These are phyloP conservation scores for Discostella pseudostelligera DNA, from an alignment of 108 stramenopile species.

Conservation along the genomic window DNA sequence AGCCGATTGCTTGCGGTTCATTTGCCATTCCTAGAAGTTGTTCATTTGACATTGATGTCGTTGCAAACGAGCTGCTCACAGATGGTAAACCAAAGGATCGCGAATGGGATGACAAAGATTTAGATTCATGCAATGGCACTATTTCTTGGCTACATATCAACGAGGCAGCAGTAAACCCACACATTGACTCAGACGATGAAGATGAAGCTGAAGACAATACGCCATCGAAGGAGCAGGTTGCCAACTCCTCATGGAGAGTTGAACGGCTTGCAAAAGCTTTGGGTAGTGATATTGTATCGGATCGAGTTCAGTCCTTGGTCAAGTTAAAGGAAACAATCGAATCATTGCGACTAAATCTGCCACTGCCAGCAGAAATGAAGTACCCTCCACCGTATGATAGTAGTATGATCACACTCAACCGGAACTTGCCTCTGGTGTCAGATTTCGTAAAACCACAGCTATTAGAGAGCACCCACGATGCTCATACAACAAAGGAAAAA, in stretches of 20 bases:
- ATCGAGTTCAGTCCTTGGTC: conserved; percentile 25
- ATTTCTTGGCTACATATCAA: background rate
- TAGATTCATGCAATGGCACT: background rate
- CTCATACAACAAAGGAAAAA: background rate
- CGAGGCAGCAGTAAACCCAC: background rate
- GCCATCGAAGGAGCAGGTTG: conserved; percentile 1
- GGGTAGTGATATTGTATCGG: conserved; percentile 10
- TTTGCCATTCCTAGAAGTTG: too few species aligned
- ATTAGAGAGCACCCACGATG: conserved; percentile 4
- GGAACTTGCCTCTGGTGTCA: conserved; percentile 39
- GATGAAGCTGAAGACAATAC: conserved; percentile 25
- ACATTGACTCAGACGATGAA: conserved; percentile 45
- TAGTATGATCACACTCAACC: conserved; percentile 10
- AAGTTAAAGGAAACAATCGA: conserved; percentile 31
- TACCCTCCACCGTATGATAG: conserved; percentile 45
- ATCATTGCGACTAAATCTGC: conserved; percentile 12
- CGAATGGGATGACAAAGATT: background rate
- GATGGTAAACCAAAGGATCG: background rate
- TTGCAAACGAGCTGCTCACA: background rate
- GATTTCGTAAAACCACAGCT: conserved; percentile 37
- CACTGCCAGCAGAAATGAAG: conserved; percentile 26
- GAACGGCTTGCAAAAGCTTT: conserved; percentile 39
- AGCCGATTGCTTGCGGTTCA: background rate
- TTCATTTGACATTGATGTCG: conserved; percentile 16
- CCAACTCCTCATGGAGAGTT: conserved; percentile 18